These are phyloP conservation scores for Teunomyces panamensis DNA, from an alignment of 805 yeast genomes.

Conservation along the genomic window DNA sequence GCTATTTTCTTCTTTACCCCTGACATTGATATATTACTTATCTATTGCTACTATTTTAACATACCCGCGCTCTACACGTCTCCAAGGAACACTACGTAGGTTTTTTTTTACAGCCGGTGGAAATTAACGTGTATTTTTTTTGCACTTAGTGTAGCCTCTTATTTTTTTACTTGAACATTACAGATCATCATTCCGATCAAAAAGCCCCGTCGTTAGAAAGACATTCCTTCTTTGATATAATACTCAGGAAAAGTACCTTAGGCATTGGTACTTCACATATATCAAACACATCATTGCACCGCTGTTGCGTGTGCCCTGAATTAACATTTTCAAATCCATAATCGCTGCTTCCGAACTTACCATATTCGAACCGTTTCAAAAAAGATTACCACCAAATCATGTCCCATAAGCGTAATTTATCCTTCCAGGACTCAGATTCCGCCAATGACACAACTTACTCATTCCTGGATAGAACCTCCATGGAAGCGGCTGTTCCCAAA, in stretches of 20 bases:
- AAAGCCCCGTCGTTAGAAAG: neutral
- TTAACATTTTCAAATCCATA: neutral
- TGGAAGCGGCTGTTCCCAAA: neutral
- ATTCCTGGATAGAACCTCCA: neutral
- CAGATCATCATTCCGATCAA: slow-evolving; percentile 1
- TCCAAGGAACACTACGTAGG: too few species aligned
- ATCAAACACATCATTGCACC: neutral
- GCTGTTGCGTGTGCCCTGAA: neutral
- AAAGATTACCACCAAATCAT: neutral
- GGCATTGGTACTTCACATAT: neutral
- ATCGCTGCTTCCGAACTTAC: neutral
- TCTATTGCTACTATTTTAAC: neutral
- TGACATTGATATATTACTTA: neutral
- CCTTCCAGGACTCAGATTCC: neutral
- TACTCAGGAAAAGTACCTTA: neutral
- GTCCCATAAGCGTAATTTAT: neutral
- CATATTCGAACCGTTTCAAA: neutral
- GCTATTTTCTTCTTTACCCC: too few species aligned
- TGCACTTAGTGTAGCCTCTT: neutral
- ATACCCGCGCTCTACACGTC: neutral
- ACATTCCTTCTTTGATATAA: neutral
- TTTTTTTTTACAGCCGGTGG: neutral
- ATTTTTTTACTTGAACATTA: neutral
- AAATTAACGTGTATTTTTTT: slow-evolving; percentile 2
- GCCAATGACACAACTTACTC: neutral